Evolutionary conservation across 352 stramenopile genomes (phyloP).

Genomic region (Phytopythium chamaehyphon): DNA sequence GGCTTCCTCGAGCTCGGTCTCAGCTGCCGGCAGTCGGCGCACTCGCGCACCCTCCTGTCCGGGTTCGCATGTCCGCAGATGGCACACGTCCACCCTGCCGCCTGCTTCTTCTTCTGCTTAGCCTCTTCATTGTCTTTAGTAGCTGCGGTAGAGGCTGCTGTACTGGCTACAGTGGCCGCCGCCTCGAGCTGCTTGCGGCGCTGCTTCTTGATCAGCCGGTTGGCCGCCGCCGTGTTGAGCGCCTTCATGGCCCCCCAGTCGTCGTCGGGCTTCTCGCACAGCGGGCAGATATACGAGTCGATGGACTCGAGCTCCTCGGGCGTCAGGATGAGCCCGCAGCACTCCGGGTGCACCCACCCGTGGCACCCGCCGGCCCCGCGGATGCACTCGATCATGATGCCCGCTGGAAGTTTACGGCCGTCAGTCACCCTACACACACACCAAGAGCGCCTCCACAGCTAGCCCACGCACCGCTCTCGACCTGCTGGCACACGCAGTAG

Average conservation of each 20-base stretch:
- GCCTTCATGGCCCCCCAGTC: slow-evolving; percentile 61
- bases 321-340: slow-evolving; percentile 84
- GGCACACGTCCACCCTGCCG: slow-evolving; percentile 43
- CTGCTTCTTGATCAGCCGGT: slow-evolving; percentile 47
- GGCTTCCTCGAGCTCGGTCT: slow-evolving; percentile 14
- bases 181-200: slow-evolving; percentile 34
- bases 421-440: background rate
- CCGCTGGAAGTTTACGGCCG: slow-evolving; percentile 16
- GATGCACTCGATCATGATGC: slow-evolving; percentile 94
- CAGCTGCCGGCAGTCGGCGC: slow-evolving; percentile 30
- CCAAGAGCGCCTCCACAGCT: background rate
- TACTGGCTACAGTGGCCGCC: background rate
- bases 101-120: background rate
- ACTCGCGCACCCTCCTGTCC: slow-evolving; percentile 35
- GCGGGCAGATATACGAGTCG: slow-evolving; percentile 80
- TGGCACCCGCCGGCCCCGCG: slow-evolving; percentile 87
- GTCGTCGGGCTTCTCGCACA: slow-evolving; percentile 70
- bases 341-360: slow-evolving; percentile 88
- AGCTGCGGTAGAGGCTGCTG: too few species aligned
- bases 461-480: slow-evolving; percentile 53
- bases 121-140: too few species aligned
- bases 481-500: slow-evolving; percentile 86
- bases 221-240: slow-evolving; percentile 74
- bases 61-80: slow-evolving; percentile 40
- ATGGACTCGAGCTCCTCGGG: slow-evolving; percentile 83